These are phyloP conservation scores for Bipolaris cookei DNA, from an alignment of 2,329 filamentous ascomycete species.

Conservation along the genomic window DNA sequence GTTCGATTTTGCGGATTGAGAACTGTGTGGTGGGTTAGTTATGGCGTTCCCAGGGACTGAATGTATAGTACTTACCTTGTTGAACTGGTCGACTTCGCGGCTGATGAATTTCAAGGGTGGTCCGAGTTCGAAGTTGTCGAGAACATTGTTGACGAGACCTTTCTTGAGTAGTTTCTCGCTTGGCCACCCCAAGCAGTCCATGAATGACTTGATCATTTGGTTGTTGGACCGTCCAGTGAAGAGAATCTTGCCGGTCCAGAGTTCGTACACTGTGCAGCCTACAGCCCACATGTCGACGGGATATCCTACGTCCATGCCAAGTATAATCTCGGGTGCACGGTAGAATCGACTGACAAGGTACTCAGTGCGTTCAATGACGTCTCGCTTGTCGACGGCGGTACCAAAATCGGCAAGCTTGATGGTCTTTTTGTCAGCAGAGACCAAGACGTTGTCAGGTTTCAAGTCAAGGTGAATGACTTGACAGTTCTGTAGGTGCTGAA, in stretches of 20 bases:
- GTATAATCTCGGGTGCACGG: conserved; percentile 92
- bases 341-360: conserved; percentile 98
- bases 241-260: conserved; percentile 96
- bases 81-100: conserved; percentile 66
- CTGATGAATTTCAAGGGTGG: conserved; percentile 83
- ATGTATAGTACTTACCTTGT: conserved; percentile 32
- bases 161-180: conserved; percentile 87
- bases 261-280: conserved; percentile 93
- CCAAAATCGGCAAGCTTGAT: conserved; percentile 97
- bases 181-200: conserved; percentile 93
- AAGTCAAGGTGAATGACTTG: conserved; percentile 95
- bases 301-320: conserved; percentile 95
- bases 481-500: conserved; percentile 87
- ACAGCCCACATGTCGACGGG: conserved; percentile 98
- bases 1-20: conserved; percentile 67
- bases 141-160: conserved; percentile 70
- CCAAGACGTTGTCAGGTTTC: conserved; percentile 97
- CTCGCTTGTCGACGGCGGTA: conserved; percentile 89
- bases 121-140: conserved; percentile 64
- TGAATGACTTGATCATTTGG: conserved; percentile 95
- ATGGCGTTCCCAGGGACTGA: background rate
- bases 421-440: conserved; percentile 61
- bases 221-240: conserved; percentile 97
- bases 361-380: conserved; percentile 83
- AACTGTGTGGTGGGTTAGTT: conserved; percentile 57